These are phyloP conservation scores for Osmanthus fragrans DNA, from an alignment of 257 asterid species.

Conservation along the genomic window DNA sequence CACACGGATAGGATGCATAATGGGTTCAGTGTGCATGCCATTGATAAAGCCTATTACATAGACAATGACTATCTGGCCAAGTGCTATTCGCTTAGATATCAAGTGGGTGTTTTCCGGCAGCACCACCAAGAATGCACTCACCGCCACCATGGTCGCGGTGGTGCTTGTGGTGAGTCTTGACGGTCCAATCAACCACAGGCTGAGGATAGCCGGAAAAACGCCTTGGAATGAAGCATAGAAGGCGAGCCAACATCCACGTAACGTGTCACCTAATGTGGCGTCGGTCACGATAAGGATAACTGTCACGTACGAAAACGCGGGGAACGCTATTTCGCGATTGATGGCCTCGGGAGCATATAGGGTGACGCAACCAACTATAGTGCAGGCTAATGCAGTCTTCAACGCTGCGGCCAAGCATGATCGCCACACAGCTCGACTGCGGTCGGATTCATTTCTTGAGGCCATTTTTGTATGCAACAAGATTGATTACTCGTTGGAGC, in stretches of 20 bases:
- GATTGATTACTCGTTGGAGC: not conserved
- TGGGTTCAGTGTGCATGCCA: slow-evolving; percentile 48
- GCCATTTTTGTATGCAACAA: not conserved
- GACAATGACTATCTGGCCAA: slow-evolving; percentile 77
- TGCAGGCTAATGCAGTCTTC: slow-evolving; percentile 82
- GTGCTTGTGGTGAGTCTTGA: slow-evolving; percentile 45
- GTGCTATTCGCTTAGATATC: slow-evolving; percentile 67
- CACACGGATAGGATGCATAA: slow-evolving; percentile 71
- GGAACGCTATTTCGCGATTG: slow-evolving; percentile 46
- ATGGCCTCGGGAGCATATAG: slow-evolving; percentile 58
- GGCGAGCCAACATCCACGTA: slow-evolving; percentile 73
- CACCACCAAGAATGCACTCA: slow-evolving; percentile 56
- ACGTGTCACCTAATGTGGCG: slow-evolving; percentile 69
- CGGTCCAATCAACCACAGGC: slow-evolving; percentile 63
- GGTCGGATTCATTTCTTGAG: slow-evolving; percentile 27
- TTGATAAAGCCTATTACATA: slow-evolving; percentile 58
- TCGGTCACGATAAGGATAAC: slow-evolving; percentile 63
- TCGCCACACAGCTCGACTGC: slow-evolving; percentile 48
- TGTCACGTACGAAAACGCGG: slow-evolving; percentile 78
- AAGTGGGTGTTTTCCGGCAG: slow-evolving; percentile 66
- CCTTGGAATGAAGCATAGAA: slow-evolving; percentile 52
- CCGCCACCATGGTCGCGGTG: slow-evolving; percentile 54
- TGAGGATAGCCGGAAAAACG: slow-evolving; percentile 56
- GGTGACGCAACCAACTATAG: slow-evolving; percentile 64
- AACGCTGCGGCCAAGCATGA: slow-evolving; percentile 65